Evolutionary conservation across 2,329 filamentous ascomycete genomes (phyloP).

Genomic region (Sarocladium brachiariae): DNA sequence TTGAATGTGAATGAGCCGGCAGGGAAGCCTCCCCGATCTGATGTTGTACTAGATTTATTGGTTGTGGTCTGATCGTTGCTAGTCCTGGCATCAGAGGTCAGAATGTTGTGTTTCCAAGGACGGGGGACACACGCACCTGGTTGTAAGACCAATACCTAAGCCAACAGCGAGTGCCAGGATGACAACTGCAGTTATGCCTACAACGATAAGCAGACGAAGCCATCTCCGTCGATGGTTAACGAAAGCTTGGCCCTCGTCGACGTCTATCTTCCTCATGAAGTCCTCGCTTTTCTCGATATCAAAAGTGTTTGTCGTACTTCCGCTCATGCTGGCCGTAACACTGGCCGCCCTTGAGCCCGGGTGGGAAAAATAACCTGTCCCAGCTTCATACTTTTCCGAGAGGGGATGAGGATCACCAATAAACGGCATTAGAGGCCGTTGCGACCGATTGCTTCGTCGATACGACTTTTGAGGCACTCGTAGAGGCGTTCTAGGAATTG

Average conservation of each 20-base stretch:
- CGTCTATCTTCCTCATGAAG: background rate
- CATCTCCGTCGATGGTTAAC: constrained; percentile 10
- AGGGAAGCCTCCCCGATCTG: constrained; percentile 38
- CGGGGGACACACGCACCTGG: constrained; percentile 9
- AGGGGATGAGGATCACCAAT: constrained; percentile 14
- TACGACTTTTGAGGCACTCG: constrained; percentile 24
- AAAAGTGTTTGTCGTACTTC: background rate
- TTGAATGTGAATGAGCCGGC: constrained; percentile 55
- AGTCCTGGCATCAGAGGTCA: background rate
- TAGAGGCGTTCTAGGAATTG: constrained; percentile 18
- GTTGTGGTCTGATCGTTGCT: background rate
- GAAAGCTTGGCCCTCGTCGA: constrained; percentile 14
- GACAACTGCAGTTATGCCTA: constrained; percentile 11
- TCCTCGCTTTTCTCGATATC: constrained; percentile 7
- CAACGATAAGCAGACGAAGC: constrained; percentile 12
- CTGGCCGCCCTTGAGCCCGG: background rate
- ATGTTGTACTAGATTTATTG: constrained; percentile 4
- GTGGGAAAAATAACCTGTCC: background rate
- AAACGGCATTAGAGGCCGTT: constrained; percentile 19
- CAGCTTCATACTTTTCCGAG: constrained; percentile 6
- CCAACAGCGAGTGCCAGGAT: constrained; percentile 12
- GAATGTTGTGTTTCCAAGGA: background rate
- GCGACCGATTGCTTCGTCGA: constrained; percentile 16
- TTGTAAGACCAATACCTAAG: constrained; percentile 11
- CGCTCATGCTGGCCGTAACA: constrained; percentile 4